Evolutionary conservation across 306 rosid genomes (phyloP).

Genomic region (Vicia faba): DNA sequence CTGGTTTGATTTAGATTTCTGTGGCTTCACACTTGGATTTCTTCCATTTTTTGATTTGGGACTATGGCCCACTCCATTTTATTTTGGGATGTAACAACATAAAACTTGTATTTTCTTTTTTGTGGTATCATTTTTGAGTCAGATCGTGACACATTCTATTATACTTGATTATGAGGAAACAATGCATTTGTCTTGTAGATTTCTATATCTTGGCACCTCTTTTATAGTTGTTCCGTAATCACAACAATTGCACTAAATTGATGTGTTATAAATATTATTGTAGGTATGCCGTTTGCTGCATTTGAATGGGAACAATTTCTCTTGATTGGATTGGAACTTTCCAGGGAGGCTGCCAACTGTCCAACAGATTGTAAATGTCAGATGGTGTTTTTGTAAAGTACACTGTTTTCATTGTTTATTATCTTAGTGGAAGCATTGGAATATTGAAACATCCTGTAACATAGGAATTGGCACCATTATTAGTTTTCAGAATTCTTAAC

Average conservation of each 20-base stretch:
- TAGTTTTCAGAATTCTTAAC: slow-evolving; percentile 36
- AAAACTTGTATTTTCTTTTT: neutral
- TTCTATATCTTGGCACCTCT: slow-evolving; percentile 18
- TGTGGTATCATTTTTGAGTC: slow-evolving; percentile 2
- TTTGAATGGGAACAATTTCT: slow-evolving; percentile 42
- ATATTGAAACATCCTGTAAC: slow-evolving; percentile 41
- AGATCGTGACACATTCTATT: slow-evolving; percentile 7
- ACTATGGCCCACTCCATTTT: neutral
- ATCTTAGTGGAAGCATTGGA: slow-evolving; percentile 46
- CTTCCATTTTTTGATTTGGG: slow-evolving; percentile 18
- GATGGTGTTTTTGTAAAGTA: slow-evolving; percentile 60
- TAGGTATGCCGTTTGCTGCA: slow-evolving; percentile 45
- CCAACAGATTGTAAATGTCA: slow-evolving; percentile 56
- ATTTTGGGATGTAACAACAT: neutral
- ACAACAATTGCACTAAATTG: slow-evolving; percentile 42
- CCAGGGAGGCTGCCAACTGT: slow-evolving; percentile 46
- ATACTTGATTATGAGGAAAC: slow-evolving; percentile 2
- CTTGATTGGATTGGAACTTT: slow-evolving; percentile 39
- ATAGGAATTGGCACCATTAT: slow-evolving; percentile 38
- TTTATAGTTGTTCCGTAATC: slow-evolving; percentile 12
- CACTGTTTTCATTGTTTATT: slow-evolving; percentile 52
- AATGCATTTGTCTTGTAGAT: slow-evolving; percentile 1
- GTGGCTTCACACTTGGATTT: slow-evolving; percentile 1
- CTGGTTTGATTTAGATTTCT: neutral
- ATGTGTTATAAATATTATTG: slow-evolving; percentile 43